Base-by-base conservation (phyloP, 2,329 filamentous ascomycete species). In the Arthrobotrys megalospora region DNA sequence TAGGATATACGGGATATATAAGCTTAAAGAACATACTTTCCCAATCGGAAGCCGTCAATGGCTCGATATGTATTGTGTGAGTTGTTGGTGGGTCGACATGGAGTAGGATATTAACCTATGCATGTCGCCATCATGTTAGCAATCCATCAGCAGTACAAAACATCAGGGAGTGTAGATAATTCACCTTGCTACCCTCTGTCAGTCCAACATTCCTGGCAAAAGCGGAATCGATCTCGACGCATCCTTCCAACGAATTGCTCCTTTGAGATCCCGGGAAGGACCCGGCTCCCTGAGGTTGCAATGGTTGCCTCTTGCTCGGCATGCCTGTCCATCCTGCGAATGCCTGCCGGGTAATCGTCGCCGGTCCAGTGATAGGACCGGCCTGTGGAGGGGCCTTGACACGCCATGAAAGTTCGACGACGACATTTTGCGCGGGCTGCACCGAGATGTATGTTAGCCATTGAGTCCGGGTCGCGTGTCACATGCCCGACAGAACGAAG, bases 261-360 rank as follows among this genome's bases (percentile, higher is more conserved):
- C 28, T 76, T 62, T 62, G 80, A 72, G 48, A 80, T 77, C 36
- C 80, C 55, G 76, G 76, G 38, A 79, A 79, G 11, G 76, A 79
- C 34, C 69, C 69, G 24, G 76, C 62, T 16, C 73, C 73, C 47
- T 77, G 73, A 12, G 67, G 60, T 36, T 79, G 76, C 16, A 91
- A 89, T 81, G 92, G 86, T 84, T 90, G 92, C 83, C 93, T 90
- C 87, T 94, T 96, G 87, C 94, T 97, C 80, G 94, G 92, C 93
- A 99, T 96, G 81, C 96, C 96, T 10, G 96, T 97, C 96, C 96
- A 99, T 84, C 96, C 96, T 76, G 97, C 88, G 83, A 92, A 99
- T 82, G 96, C 88, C 58, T 79, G 76, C 41, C 76, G 62, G 58
- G 93, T 96, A 82, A 88, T 67, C n/a, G 80, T 77, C 32, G 80